Percentiles rank a stretch among this genome's conserved stretches.
Evolutionary conservation across 2,329 filamentous ascomycete species (phyloP).

Genomic region (Chaetothyriales sp.): DNA sequence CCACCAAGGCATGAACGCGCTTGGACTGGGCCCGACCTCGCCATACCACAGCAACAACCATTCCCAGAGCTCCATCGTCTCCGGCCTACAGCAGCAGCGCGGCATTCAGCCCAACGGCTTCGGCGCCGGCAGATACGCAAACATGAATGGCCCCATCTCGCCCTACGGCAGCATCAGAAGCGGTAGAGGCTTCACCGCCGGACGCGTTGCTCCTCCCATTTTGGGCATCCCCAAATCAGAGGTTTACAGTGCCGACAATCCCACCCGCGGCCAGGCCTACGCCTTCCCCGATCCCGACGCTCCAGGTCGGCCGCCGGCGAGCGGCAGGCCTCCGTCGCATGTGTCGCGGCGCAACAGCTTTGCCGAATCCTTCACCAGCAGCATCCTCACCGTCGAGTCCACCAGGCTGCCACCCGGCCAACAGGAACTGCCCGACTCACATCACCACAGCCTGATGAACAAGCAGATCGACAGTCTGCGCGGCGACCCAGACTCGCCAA

Average conservation of each 20-base stretch:
- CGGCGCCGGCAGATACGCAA: slow-evolving; percentile 29
- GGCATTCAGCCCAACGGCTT: slow-evolving; percentile 28
- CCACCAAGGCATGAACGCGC: slow-evolving; percentile 35
- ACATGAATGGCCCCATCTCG: slow-evolving; percentile 27
- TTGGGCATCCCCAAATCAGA: slow-evolving; percentile 36
- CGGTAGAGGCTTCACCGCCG: slow-evolving; percentile 30
- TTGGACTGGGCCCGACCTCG: slow-evolving; percentile 34
- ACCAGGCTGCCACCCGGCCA: slow-evolving; percentile 33
- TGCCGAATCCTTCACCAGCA: slow-evolving; percentile 34
- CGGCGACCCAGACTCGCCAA: slow-evolving; percentile 30
- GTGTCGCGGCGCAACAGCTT: slow-evolving; percentile 34
- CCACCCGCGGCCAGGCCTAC: slow-evolving; percentile 37
- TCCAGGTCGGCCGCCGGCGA: slow-evolving; percentile 22
- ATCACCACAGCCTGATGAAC: slow-evolving; percentile 36
- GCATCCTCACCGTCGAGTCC: slow-evolving; percentile 43
- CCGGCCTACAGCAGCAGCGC: slow-evolving; percentile 29
- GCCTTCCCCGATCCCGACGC: slow-evolving; percentile 38
- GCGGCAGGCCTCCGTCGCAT: slow-evolving; percentile 21
- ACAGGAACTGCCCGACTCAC: slow-evolving; percentile 36
- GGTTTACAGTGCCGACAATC: slow-evolving; percentile 37
- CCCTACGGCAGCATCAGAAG: slow-evolving; percentile 25
- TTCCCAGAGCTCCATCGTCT: slow-evolving; percentile 34
- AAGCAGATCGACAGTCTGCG: slow-evolving; percentile 36
- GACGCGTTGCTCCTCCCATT: slow-evolving; percentile 36
- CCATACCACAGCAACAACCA: slow-evolving; percentile 30